Evolutionary conservation across 257 asterid species (phyloP), one percentile per base, ranked within the genome.

Genomic region (Eustoma russellianum): DNA sequence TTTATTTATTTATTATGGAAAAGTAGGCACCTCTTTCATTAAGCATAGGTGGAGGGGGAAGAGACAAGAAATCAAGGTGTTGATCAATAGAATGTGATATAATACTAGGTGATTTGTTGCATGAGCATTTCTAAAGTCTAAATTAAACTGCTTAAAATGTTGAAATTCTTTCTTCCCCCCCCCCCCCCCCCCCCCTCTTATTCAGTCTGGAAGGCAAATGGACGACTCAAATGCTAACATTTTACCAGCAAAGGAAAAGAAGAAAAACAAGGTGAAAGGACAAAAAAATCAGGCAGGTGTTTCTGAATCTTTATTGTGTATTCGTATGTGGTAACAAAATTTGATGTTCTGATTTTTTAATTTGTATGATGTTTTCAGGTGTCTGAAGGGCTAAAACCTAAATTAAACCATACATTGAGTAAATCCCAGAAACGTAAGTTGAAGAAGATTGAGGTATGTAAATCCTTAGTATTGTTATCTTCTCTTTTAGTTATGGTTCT

Each of bases 371-470:
- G 3, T 33, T 53, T 33, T 60, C 62, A 75, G 93, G 78, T 64
- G 34, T 13, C 65, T 0, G 52, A 41, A 34, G 61, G 73, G 65
- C 69, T 66, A 48, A 74, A 64, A 61, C 38, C 50, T 3, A 66
- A 35, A 24, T 52, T 46, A 13, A 68, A 70, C 48, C 70, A 82
- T 13, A 82, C 68, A 67, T 66, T 87, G 19, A 79, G 90, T 57
- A 83, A 82, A 54, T 84, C 94, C 16, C 94, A 82, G 79, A 76
- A 84, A 70, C 74, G 94, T 68, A 87, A 80, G 75, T 54, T 91
- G 54, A 81, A 72, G 86, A 91, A 77, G 69, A 55, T 91, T 45
- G 89, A 87, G 97, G 97, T 91, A 38, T 52, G 70, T 65, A 38
- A 24, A 5, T 61, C 41, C 52, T 44, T 50, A 18, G 13, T 15